Conservation (phyloP, 2,329 filamentous ascomycete species). For the Arthrobotrys sinensis region DNA sequence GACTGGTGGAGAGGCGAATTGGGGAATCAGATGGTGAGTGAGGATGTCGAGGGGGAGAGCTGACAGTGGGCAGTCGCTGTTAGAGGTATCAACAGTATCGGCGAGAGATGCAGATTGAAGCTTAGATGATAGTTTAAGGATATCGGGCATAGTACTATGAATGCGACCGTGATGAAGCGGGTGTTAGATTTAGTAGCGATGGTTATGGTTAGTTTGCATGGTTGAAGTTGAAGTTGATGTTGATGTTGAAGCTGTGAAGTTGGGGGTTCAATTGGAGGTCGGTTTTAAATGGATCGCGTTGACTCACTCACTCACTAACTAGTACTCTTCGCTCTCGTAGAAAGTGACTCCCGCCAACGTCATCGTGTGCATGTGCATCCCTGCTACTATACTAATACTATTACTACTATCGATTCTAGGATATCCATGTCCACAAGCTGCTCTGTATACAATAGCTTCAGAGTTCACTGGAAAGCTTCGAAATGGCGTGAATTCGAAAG, state of each 20-base stretch:
- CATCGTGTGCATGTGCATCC: too few relatives aligned
- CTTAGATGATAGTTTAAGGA: conserved; percentile 36
- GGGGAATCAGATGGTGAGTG: conserved; percentile 56
- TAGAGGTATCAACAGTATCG: background rate
- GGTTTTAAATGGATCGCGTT: background rate
- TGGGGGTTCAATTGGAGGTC: too few relatives aligned
- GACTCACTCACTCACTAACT: background rate
- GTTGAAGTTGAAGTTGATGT: conserved; percentile 1
- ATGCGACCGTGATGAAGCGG: background rate
- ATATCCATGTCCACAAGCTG: too few relatives aligned
- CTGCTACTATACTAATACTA: too few relatives aligned
- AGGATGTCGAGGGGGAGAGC: conserved; percentile 44
- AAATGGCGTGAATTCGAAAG: too few relatives aligned
- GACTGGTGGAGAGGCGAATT: conserved; percentile 30
- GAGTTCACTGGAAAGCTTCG: too few relatives aligned
- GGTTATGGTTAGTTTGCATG: background rate
- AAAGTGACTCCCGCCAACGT: too few relatives aligned
- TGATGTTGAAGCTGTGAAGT: background rate
- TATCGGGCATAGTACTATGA: conserved; percentile 44
- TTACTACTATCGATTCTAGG: too few relatives aligned
- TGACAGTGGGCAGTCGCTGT: conserved; percentile 1
- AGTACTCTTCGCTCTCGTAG: too few relatives aligned
- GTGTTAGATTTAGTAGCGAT: background rate
- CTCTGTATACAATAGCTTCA: too few relatives aligned
- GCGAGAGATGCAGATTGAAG: conserved; percentile 35